Conservation (phyloP, 305 asterid genomes). For the Fraxinus platypoda region DNA sequence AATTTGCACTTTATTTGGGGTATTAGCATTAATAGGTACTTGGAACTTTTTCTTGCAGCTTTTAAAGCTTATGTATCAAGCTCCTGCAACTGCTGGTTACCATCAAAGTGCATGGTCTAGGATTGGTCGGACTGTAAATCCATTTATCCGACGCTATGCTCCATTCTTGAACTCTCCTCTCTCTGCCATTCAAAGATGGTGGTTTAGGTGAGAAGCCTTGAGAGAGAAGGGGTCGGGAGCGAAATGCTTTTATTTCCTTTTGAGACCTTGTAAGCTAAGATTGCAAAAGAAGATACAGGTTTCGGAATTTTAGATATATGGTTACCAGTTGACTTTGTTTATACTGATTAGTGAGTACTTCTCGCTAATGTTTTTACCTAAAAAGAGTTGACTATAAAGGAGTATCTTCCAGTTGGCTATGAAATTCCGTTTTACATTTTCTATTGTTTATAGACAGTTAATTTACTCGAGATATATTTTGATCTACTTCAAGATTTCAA, state of each 20-base stretch:
- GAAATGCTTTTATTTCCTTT: conserved; percentile 5
- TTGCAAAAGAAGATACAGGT: conserved; percentile 21
- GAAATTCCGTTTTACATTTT: neutral
- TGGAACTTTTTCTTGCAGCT: conserved; percentile 46
- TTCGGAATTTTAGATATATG: conserved; percentile 9
- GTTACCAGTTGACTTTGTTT: neutral
- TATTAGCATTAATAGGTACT: neutral
- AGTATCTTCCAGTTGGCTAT: neutral
- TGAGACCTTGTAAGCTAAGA: conserved; percentile 22
- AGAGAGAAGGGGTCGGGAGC: neutral
- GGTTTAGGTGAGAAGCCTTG: conserved; percentile 65
- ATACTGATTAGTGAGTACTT: conserved; percentile 8
- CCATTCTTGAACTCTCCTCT: conserved; percentile 76
- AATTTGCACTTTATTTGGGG: neutral
- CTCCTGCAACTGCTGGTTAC: conserved; percentile 79
- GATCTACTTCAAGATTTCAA: neutral
- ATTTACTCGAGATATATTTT: neutral
- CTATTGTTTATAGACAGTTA: neutral
- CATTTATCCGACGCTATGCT: conserved; percentile 62
- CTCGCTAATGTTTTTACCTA: conserved; percentile 15
- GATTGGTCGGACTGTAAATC: conserved; percentile 61
- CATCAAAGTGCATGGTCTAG: conserved; percentile 85
- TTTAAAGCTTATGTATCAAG: conserved; percentile 87
- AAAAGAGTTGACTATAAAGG: neutral
- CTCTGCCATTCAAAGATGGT: conserved; percentile 71